phyloP scores from a whole-genome alignment of 176 grass and related monocot species.

The Oryza glaberrima region DNA sequence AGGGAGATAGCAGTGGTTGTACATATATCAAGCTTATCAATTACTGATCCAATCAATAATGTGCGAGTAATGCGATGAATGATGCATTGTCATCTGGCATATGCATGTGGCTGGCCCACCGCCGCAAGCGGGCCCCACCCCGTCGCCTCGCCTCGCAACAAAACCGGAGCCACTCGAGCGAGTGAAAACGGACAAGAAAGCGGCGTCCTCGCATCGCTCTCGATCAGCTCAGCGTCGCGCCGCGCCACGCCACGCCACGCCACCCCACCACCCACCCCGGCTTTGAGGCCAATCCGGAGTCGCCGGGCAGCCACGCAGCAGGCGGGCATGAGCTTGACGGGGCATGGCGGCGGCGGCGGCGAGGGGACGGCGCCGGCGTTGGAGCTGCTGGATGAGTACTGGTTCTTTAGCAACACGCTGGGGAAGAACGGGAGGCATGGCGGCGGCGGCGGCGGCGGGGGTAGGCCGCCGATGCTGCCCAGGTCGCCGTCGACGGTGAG shows the following conservation, averaged over 20 bases:
- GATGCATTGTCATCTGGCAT: conserved; percentile 15
- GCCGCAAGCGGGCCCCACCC: not conserved
- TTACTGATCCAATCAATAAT: conserved; percentile 28
- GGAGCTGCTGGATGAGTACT: conserved; percentile 77
- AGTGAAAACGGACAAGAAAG: conserved; percentile 23
- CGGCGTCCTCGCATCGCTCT: conserved; percentile 18
- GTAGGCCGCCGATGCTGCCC: conserved; percentile 23
- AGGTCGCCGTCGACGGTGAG: conserved; percentile 37
- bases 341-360: not conserved
- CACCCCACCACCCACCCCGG: conserved; percentile 2
- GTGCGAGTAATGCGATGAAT: not conserved
- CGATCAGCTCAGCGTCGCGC: not conserved
- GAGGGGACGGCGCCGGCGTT: conserved; percentile 22
- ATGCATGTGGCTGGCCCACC: conserved; percentile 10
- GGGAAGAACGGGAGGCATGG: not conserved
- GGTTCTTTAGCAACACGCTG: conserved; percentile 89
- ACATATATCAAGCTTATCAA: not conserved
- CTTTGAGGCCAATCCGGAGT: conserved; percentile 16
- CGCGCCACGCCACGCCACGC: not conserved
- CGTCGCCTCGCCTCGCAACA: conserved; percentile 21
- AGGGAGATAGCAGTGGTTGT: not conserved
- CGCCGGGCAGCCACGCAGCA: conserved; percentile 22
- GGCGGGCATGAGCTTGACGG: conserved; percentile 46
- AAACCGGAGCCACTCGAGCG: not conserved
- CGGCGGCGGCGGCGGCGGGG: not conserved